These are phyloP conservation scores for Protostelium mycophagum DNA, from an alignment of 78 protist genomes.

Conservation along the genomic window DNA sequence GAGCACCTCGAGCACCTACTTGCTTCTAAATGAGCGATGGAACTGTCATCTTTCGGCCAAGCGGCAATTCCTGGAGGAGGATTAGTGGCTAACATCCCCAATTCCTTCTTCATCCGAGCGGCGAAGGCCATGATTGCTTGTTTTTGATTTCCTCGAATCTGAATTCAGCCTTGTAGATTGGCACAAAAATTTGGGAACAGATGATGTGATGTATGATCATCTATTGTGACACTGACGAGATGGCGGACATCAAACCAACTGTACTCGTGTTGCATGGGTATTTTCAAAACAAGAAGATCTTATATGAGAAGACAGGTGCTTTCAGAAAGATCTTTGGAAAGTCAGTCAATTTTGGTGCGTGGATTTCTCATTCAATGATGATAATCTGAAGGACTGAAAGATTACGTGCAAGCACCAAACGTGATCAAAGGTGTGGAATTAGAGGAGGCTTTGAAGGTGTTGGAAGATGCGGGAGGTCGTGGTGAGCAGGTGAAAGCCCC, in stretches of 20 bases:
- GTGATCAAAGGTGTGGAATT: not conserved
- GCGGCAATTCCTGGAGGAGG: slow-evolving; percentile 63
- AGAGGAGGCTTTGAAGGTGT: not conserved
- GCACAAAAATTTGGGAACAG: too few species aligned
- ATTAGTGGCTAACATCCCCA: slow-evolving; percentile 28
- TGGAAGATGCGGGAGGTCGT: not conserved
- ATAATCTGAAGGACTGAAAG: too few species aligned
- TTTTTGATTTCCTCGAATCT: not conserved
- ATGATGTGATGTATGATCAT: too few species aligned
- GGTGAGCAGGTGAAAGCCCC: not conserved
- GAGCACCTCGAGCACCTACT: not conserved
- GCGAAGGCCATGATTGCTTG: not conserved
- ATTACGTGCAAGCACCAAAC: not conserved
- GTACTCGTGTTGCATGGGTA: not conserved
- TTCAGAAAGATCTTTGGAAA: not conserved
- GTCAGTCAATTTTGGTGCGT: not conserved
- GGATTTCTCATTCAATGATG: too few species aligned
- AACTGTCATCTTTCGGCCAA: slow-evolving; percentile 5
- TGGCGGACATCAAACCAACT: not conserved
- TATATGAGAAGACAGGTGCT: not conserved
- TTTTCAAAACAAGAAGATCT: not conserved
- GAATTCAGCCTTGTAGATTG: not conserved
- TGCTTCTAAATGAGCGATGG: slow-evolving; percentile 43
- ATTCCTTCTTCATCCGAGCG: slow-evolving; percentile 36
- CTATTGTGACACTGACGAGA: too few species aligned